phyloP scores from a whole-genome alignment of 768 basidiomycete species.

The Russula sp. region DNA sequence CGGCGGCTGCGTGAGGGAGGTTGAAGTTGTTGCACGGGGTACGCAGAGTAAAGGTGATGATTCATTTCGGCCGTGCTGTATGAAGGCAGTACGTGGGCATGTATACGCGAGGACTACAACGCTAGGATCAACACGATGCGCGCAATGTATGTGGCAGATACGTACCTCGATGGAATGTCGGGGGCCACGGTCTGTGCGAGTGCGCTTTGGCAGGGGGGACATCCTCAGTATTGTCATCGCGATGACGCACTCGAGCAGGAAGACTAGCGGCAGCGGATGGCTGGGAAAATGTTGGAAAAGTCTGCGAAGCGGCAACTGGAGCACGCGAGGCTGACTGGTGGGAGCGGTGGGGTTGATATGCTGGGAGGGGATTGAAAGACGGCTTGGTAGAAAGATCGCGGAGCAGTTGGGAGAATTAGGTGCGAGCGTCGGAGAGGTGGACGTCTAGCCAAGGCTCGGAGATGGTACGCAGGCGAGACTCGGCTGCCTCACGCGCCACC shows the following conservation, averaged over 20 bases:
- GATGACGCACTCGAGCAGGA: slow-evolving; percentile 42
- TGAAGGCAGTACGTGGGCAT: slow-evolving; percentile 31
- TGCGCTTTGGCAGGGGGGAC: slow-evolving; percentile 51
- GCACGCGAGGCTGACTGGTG: slow-evolving; percentile 14
- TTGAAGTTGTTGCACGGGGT: slow-evolving; percentile 30
- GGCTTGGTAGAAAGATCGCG: slow-evolving; percentile 26
- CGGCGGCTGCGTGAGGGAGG: slow-evolving; percentile 33
- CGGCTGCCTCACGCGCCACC: slow-evolving; percentile 28
- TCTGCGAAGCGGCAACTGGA: slow-evolving; percentile 30
- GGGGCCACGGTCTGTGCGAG: slow-evolving; percentile 42
- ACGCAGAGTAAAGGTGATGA: slow-evolving; percentile 34
- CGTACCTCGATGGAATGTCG: slow-evolving; percentile 36
- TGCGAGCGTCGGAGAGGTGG: slow-evolving; percentile 26
- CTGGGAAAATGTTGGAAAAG: slow-evolving; percentile 39
- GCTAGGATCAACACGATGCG: slow-evolving; percentile 10
- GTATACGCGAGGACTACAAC: slow-evolving; percentile 31
- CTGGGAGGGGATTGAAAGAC: slow-evolving; percentile 23
- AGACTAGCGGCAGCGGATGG: slow-evolving; percentile 42
- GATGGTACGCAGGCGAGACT: slow-evolving; percentile 27
- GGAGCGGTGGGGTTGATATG: slow-evolving; percentile 21
- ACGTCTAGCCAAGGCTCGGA: slow-evolving; percentile 28
- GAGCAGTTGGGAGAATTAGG: slow-evolving; percentile 28
- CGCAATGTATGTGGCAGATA: slow-evolving; percentile 15
- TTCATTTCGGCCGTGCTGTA: slow-evolving; percentile 28
- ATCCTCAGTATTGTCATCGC: slow-evolving; percentile 46